These are phyloP conservation scores for Wilcoxina mikolae DNA, from an alignment of 495 filamentous ascomycete genomes.

Conservation along the genomic window DNA sequence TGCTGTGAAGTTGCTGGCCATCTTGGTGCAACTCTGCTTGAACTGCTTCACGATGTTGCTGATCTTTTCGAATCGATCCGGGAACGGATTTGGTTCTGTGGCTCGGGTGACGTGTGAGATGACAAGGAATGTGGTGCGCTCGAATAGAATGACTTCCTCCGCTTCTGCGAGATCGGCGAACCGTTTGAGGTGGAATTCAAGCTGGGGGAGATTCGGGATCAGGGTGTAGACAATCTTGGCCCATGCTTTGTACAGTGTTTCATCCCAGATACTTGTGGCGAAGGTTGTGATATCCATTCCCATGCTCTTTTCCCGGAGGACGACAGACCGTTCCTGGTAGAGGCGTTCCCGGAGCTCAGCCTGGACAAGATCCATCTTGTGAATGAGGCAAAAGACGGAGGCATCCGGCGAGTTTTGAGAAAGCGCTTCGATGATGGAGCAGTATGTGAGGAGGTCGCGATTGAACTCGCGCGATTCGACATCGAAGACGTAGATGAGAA, in stretches of 20 bases:
- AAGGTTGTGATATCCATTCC: slow-evolving; percentile 56
- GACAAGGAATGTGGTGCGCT: slow-evolving; percentile 87
- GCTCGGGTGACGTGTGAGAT: slow-evolving; percentile 69
- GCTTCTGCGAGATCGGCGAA: slow-evolving; percentile 74
- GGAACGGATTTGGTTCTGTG: slow-evolving; percentile 60
- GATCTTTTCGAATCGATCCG: slow-evolving; percentile 85
- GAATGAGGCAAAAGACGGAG: slow-evolving; percentile 79
- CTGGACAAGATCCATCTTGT: slow-evolving; percentile 98
- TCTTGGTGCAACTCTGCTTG: slow-evolving; percentile 56
- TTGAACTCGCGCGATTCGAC: slow-evolving; percentile 89
- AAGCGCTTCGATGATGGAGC: slow-evolving; percentile 68
- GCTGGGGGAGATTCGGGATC: slow-evolving; percentile 80
- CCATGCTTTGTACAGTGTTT: slow-evolving; percentile 96
- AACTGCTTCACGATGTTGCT: slow-evolving; percentile 95
- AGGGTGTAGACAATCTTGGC: slow-evolving; percentile 90
- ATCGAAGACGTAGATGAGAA: slow-evolving; percentile 98
- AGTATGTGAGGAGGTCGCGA: slow-evolving; percentile 78
- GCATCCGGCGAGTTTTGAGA: slow-evolving; percentile 70
- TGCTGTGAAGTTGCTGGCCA: slow-evolving; percentile 19
- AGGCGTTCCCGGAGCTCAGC: slow-evolving; percentile 58
- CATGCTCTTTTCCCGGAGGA: slow-evolving; percentile 61
- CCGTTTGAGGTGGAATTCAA: slow-evolving; percentile 64
- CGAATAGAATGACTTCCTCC: slow-evolving; percentile 87
- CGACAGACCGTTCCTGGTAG: slow-evolving; percentile 58
- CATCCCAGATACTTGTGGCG: slow-evolving; percentile 95